Evolutionary conservation across 2,329 filamentous ascomycete species (phyloP), one percentile per base, ranked within the genome.

Genomic region (Hortaea werneckii): DNA sequence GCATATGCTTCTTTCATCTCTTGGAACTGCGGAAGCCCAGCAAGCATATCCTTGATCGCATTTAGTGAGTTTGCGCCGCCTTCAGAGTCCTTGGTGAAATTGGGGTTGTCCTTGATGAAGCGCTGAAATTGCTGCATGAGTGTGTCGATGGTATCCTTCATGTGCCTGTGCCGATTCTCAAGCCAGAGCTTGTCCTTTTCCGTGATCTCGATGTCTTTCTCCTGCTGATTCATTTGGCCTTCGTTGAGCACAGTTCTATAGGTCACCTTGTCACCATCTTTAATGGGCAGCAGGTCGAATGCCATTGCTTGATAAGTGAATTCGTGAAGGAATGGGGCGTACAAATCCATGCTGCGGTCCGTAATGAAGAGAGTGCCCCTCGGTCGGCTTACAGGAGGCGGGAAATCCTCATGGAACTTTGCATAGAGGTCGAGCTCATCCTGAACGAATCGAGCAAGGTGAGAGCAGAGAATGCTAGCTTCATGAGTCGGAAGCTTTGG

Each of bases 221-320:
- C 79, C 63, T 94, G 80, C 28, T 83, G 78, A 37, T 83, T 78
- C 0, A 72, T 67, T 3, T 77, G 74, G 7, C 84, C 86, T 56
- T 88, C 79, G 53, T 94, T 92, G 51, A 92, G 73, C 1, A 77
- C 72, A 43, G 88, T 89, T 54, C 82, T 83, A 62, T 89, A 98
- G 0, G 83, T 87, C 7, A 94, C 77, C 64, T 92, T 95, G 53
- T 95, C 88, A 26, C 79, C 83, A 44, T 96, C 92, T 57, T 85
- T 82, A 60, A 98, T 87, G 0, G 85, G 84, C 29, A 98, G 70
- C 6, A 98, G 72, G 62, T 98, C 92, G 65, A 95, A 87, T 3
- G 87, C 90, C 90, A 98, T 96, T 42, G 92, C 88, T 66, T 98
- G 92, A 64, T 96, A 98, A 9, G 92, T 95, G 63, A 98, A 95